phyloP scores from a whole-genome alignment of 1,139 yeast species.

The Hansenula lynferdii region DNA sequence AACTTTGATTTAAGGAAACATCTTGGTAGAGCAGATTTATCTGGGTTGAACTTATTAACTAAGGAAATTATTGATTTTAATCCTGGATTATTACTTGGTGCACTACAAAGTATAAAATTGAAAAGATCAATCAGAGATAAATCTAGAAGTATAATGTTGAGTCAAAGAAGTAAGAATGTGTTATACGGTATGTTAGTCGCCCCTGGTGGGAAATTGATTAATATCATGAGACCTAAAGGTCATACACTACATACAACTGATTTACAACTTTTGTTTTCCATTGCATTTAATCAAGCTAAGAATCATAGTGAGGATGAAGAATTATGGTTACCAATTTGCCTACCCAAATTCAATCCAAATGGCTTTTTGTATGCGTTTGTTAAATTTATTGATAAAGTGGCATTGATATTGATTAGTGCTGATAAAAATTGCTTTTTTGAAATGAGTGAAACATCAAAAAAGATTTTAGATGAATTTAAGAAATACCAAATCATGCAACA shows the following conservation, averaged over 20 bases:
- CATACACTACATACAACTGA: conserved; percentile 72
- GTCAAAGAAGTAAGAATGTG: conserved; percentile 38
- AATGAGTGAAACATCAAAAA: conserved; percentile 55
- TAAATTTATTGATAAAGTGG: conserved; percentile 50
- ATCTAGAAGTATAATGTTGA: conserved; percentile 39
- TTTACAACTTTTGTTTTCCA: conserved; percentile 55
- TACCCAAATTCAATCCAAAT: conserved; percentile 82
- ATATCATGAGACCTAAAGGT: conserved; percentile 56
- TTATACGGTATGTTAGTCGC: conserved; percentile 59
- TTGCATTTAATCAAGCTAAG: conserved; percentile 45
- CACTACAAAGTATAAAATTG: conserved; percentile 53
- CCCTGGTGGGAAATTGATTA: conserved; percentile 49
- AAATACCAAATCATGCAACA: conserved; percentile 30
- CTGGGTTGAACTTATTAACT: conserved; percentile 59
- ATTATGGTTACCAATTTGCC: conserved; percentile 90
- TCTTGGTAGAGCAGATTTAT: conserved; percentile 63
- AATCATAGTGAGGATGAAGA: conserved; percentile 47
- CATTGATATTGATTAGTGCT: conserved; percentile 72
- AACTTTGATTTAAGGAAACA: conserved; percentile 80
- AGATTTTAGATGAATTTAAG: conserved; percentile 41
- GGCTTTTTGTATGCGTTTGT: conserved; percentile 87
- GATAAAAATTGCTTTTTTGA: conserved; percentile 79
- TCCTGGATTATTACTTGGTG: conserved; percentile 55
- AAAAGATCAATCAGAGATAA: conserved; percentile 40
- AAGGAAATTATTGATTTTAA: conserved; percentile 45